Conservation (phyloP, 2,329 filamentous ascomycete genomes). For the Massarina eburnea region DNA sequence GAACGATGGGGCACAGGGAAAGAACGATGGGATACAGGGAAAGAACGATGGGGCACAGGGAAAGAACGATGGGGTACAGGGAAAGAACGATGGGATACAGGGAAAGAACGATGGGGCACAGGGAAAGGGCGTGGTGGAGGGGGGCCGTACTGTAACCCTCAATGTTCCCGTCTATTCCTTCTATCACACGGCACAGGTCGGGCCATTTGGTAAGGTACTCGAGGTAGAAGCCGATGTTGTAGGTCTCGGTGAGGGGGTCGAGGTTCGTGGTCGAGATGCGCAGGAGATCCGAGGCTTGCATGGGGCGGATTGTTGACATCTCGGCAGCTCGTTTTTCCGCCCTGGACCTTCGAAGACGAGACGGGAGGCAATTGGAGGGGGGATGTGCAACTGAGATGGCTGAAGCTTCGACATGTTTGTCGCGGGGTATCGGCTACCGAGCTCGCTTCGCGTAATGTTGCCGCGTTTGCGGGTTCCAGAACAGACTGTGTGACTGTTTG, state of each 20-base stretch:
- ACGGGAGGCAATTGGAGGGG: no score
- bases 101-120: background rate
- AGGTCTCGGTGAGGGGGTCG: conserved; percentile 96
- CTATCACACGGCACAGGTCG: conserved; percentile 87
- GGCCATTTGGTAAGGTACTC: conserved; percentile 97
- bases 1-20: no score
- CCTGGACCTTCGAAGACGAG: background rate
- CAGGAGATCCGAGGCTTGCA: conserved; percentile 70
- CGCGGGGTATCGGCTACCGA: no score
- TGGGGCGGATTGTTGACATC: conserved; percentile 85
- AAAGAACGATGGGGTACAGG: no score
- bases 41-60: background rate
- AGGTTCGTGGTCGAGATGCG: conserved; percentile 93
- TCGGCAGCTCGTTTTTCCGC: conserved; percentile 1
- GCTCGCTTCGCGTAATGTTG: no score
- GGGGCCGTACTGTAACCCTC: conserved; percentile 80
- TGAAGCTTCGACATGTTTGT: background rate
- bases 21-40: background rate
- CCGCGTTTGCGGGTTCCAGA: no score
- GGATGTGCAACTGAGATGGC: background rate
- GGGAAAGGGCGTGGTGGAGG: background rate
- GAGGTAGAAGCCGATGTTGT: conserved; percentile 92
- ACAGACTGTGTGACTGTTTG: no score
- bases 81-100: background rate
- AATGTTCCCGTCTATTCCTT: conserved; percentile 82